phyloP scores from a whole-genome alignment of 108 stramenopile genomes.

The Skeletonema marinoi region DNA sequence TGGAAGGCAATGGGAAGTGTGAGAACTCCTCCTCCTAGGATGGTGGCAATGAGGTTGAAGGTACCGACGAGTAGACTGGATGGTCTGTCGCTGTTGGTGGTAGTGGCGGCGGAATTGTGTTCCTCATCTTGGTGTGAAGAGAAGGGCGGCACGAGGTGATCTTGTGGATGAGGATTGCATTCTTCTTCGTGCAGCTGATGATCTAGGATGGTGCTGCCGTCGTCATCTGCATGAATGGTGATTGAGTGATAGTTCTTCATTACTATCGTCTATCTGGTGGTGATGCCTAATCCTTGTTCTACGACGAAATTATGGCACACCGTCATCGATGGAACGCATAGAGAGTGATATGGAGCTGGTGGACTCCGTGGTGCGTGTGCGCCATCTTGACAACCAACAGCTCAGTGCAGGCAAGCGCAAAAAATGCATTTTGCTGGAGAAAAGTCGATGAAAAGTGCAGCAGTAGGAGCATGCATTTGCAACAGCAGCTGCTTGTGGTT shows the following conservation, averaged over 20 bases:
- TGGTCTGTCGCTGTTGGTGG: constrained; percentile 33
- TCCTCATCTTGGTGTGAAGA: background rate
- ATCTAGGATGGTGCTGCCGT: background rate
- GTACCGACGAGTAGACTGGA: constrained; percentile 60
- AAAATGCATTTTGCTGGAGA: no score
- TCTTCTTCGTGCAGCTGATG: background rate
- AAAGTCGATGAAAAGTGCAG: no score
- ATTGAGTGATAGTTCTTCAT: background rate
- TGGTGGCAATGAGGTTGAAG: constrained; percentile 85
- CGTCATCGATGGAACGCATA: no score
- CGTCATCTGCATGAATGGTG: background rate
- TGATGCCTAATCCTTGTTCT: no score
- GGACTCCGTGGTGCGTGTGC: no score
- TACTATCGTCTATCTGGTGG: no score
- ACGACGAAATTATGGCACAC: no score
- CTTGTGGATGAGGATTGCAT: constrained; percentile 27
- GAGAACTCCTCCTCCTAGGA: constrained; percentile 63
- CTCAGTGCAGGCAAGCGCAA: no score
- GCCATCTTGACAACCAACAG: no score
- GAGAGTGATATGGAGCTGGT: no score
- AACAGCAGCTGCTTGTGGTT: no score
- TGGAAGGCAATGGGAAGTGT: constrained; percentile 59
- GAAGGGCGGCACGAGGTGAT: constrained; percentile 40
- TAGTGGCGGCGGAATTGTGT: background rate
- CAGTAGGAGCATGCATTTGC: no score